A percentile compares a stretch with the other conserved stretches of the same genome.
Conservation (phyloP, 352 stramenopile genomes). For the Globisporangium nodosum region DNA sequence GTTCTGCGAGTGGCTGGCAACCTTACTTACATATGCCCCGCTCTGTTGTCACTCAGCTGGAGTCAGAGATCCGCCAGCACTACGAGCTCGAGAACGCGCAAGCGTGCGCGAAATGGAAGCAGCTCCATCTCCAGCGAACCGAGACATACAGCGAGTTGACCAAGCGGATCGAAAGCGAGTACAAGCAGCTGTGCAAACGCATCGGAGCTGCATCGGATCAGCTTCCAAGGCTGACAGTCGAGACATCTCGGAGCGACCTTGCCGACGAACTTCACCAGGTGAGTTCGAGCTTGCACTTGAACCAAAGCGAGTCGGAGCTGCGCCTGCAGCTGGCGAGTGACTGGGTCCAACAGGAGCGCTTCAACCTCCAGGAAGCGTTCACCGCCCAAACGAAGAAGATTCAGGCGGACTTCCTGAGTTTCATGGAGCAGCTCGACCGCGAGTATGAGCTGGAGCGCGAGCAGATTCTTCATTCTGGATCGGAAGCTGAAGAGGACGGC, state of each 20-base stretch:
- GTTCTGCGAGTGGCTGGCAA: not conserved
- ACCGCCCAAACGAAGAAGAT: conserved; percentile 54
- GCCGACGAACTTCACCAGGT: not conserved
- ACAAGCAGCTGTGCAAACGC: conserved; percentile 18
- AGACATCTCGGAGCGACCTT: not conserved
- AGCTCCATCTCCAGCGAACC: conserved; percentile 28
- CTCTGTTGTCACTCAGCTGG: conserved; percentile 21
- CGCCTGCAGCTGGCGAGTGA: conserved; percentile 26
- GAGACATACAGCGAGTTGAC: conserved; percentile 18
- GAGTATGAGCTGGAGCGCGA: conserved; percentile 28
- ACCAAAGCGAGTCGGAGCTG: conserved; percentile 14
- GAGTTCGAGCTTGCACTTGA: not conserved
- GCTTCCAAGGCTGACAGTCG: not conserved
- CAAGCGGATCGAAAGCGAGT: conserved; percentile 27
- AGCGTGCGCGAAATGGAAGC: conserved; percentile 45
- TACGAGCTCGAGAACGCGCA: conserved; percentile 48
- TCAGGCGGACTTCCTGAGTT: conserved; percentile 36
- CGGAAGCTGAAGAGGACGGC: not conserved
- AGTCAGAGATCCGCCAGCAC: conserved; percentile 51
- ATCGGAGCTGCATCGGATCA: not conserved
- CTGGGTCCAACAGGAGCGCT: conserved; percentile 59
- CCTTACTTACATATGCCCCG: too few species aligned
- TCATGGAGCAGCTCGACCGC: conserved; percentile 36
- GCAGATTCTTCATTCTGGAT: conserved; percentile 19
- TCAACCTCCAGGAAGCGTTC: conserved; percentile 67